Evolutionary conservation across 2,329 filamentous ascomycete genomes (phyloP).

Genomic region (Phialemoniopsis sp.): DNA sequence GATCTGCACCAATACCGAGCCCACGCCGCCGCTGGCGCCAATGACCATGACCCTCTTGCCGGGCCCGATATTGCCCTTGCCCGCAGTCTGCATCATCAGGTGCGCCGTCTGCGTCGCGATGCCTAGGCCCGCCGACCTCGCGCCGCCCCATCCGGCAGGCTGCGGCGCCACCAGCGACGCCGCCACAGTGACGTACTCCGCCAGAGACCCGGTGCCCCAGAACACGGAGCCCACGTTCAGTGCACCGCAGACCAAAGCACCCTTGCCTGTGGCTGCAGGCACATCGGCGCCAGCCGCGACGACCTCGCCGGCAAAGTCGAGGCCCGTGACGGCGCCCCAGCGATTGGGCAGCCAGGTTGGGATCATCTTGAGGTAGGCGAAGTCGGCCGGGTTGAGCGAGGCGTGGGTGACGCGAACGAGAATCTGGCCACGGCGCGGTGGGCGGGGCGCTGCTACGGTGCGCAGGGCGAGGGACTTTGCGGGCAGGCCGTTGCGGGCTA

Average conservation of each 20-base stretch:
- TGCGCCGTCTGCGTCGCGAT: constrained; percentile 27
- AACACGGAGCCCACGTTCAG: constrained; percentile 18
- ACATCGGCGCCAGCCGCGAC: constrained; percentile 19
- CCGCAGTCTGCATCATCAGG: constrained; percentile 17
- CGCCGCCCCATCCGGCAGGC: constrained; percentile 12
- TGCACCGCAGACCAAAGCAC: constrained; percentile 22
- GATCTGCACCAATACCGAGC: constrained; percentile 41
- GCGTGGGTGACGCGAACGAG: constrained; percentile 25
- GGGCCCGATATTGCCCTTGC: constrained; percentile 17
- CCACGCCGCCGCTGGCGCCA: constrained; percentile 47
- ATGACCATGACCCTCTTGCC: constrained; percentile 41
- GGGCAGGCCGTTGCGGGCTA: constrained; percentile 17
- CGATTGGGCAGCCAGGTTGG: constrained; percentile 24
- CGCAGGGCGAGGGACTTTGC: constrained; percentile 16
- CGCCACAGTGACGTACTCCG: constrained; percentile 26
- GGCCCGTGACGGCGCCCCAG: constrained; percentile 18
- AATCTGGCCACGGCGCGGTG: constrained; percentile 12
- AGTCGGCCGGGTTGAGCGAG: constrained; percentile 29
- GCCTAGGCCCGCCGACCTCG: constrained; percentile 23
- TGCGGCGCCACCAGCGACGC: constrained; percentile 18
- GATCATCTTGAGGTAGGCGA: constrained; percentile 22
- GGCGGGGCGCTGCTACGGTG: constrained; percentile 9
- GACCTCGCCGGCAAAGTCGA: constrained; percentile 28
- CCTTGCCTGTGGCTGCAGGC: constrained; percentile 11
- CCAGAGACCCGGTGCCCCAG: constrained; percentile 23